Evolutionary conservation across 2,329 filamentous ascomycete species (phyloP), one percentile per base, ranked within the genome.

Genomic region (Amauroascus verrucosus): DNA sequence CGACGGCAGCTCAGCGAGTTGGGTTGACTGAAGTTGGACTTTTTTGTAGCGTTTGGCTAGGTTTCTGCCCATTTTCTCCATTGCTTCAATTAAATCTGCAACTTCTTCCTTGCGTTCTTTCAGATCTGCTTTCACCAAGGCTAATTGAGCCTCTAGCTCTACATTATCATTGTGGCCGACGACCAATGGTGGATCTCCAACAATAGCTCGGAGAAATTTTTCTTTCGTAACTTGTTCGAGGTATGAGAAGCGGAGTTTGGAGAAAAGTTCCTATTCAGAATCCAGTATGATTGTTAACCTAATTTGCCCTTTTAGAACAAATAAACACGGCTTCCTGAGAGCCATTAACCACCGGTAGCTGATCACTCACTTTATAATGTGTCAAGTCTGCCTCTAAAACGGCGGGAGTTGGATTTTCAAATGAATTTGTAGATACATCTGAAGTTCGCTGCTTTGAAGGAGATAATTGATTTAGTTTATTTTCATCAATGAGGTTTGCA

Each of bases 171-270:
- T 79, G 41, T 84, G 81, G 38, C 84, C 84, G 54, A 95, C 86
- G 44, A 97, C 85, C 14, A 90, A 77, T 0, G 91, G 93, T 47
- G 90, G 88, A 58, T 95, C 87, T 58, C 88, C 88, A 14, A 94
- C 88, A 61, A 97, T 94, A 58, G 87, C 84, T 60, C 89, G 87
- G 52, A 98, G 84, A 69, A 96, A 97, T 65, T 95, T 95, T 69
- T 98, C 93, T 72, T 97, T 98, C 43, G 91, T 97, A 58, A 97
- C 89, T 75, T 97, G 93, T 71, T 98, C 93, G 62, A 96, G 86
- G 71, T 97, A 97, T 59, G 87, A 94, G 75, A 97, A 97, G 61
- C 91, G 88, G 37, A 97, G 78, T 72, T 98, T 97, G 40, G 88
- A 85, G 70, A 97, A 98, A 18, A 97, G 80, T 70, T 96, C 90